phyloP scores from a whole-genome alignment of 2,329 filamentous ascomycete genomes.

The Exophiala xenobiotica region DNA sequence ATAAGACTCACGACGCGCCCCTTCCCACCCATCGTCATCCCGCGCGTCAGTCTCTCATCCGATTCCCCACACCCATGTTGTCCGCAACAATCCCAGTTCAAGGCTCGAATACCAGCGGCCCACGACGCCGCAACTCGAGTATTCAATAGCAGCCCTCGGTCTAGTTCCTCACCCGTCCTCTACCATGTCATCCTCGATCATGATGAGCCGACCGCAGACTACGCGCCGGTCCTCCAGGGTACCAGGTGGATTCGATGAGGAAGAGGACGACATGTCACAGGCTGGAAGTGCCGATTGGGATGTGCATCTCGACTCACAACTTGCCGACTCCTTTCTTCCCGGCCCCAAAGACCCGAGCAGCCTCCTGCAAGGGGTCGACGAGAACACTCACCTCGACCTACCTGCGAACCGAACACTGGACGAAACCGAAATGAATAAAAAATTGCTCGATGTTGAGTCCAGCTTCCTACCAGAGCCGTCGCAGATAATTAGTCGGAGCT shows the following conservation, averaged over 20 bases:
- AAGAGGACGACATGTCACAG: conserved; percentile 25
- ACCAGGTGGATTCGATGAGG: conserved; percentile 39
- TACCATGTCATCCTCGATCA: conserved; percentile 24
- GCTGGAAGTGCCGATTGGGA: conserved; percentile 21
- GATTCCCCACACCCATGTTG: conserved; percentile 15
- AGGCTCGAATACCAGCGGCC: conserved; percentile 21
- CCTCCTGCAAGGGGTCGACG: conserved; percentile 23
- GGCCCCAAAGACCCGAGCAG: conserved; percentile 27
- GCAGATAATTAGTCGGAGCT: conserved; percentile 35
- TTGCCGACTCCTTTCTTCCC: conserved; percentile 20
- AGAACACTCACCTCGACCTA: conserved; percentile 18
- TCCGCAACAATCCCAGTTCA: conserved; percentile 13
- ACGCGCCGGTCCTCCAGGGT: conserved; percentile 32
- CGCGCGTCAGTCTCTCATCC: conserved; percentile 6
- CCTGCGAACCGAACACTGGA: conserved; percentile 44
- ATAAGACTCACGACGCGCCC: conserved; percentile 12
- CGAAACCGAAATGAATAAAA: conserved; percentile 59
- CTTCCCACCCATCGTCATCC: conserved; percentile 7
- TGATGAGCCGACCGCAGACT: conserved; percentile 16
- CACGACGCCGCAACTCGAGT: conserved; percentile 5
- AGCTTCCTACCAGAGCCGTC: conserved; percentile 61
- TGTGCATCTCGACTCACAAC: conserved; percentile 12
- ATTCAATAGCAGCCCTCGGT: conserved; percentile 1
- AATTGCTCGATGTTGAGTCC: conserved; percentile 62
- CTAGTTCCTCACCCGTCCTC: background rate